A percentile compares a stretch with the other conserved stretches of the same genome.
phyloP scores from a whole-genome alignment of 768 basidiomycete species.

The Roridomyces roridus region DNA sequence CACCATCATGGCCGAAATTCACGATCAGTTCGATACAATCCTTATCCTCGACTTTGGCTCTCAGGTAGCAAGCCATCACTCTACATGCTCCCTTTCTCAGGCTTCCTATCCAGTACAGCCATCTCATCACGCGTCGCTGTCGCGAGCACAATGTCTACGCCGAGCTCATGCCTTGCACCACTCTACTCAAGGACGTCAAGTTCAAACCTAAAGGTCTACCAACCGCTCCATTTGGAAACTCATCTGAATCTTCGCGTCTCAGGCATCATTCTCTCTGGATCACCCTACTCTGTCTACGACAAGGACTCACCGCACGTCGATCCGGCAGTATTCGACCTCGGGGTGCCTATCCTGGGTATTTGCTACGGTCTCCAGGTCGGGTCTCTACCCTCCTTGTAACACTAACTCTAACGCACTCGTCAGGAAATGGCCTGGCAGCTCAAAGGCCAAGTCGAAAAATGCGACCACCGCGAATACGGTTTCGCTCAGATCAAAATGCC shows the following conservation, averaged over 20 bases:
- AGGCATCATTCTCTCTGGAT: slow-evolving; percentile 97
- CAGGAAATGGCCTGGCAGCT: slow-evolving; percentile 96
- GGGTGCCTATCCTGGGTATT: slow-evolving; percentile 93
- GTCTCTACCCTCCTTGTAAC: too few relatives aligned
- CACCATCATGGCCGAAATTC: slow-evolving; percentile 94
- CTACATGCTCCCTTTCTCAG: too few relatives aligned
- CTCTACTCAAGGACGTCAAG: slow-evolving; percentile 81
- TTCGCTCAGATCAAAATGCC: slow-evolving; percentile 82
- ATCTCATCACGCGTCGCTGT: slow-evolving; percentile 96
- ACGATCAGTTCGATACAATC: slow-evolving; percentile 94
- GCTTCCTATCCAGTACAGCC: slow-evolving; percentile 79
- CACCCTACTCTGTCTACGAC: slow-evolving; percentile 99
- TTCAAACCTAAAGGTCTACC: slow-evolving; percentile 95
- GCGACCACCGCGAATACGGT: slow-evolving; percentile 95
- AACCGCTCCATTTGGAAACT: not conserved
- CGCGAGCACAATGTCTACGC: slow-evolving; percentile 97
- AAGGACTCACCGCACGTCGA: slow-evolving; percentile 92
- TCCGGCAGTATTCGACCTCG: slow-evolving; percentile 85
- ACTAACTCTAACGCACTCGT: too few relatives aligned
- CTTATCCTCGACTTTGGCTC: slow-evolving; percentile 98
- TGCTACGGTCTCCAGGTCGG: slow-evolving; percentile 95
- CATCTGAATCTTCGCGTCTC: slow-evolving; percentile 9
- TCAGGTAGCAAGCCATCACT: too few relatives aligned
- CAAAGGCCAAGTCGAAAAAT: slow-evolving; percentile 83
- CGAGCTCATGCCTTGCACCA: slow-evolving; percentile 96